Percentiles rank a stretch among this genome's conserved stretches.
Evolutionary conservation across 805 yeast genomes (phyloP).

Genomic region (Candida anglica): DNA sequence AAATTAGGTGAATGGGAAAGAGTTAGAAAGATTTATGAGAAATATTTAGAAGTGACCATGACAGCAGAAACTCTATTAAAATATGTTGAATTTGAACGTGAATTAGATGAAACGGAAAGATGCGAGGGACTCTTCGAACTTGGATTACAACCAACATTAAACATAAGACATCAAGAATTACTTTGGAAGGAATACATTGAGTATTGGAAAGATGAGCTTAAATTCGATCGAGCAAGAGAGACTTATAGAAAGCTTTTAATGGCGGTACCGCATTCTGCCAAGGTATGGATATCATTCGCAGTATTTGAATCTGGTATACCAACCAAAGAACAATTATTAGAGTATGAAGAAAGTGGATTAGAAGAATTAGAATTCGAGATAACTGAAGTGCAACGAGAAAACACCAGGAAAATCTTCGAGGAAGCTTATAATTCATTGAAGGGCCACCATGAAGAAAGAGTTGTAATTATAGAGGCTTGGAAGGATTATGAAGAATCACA

Average conservation of each 20-base stretch:
- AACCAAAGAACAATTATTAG: constrained; percentile 44
- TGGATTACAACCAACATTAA: constrained; percentile 32
- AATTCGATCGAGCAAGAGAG: constrained; percentile 52
- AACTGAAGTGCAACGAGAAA: constrained; percentile 45
- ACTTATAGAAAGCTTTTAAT: constrained; percentile 41
- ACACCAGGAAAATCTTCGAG: constrained; percentile 55
- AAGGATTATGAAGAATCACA: constrained; percentile 59
- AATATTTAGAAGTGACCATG: constrained; percentile 45
- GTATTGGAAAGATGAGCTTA: constrained; percentile 56
- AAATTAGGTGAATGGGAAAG: constrained; percentile 75
- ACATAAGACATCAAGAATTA: constrained; percentile 13
- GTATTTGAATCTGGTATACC: constrained; percentile 68
- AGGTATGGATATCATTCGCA: constrained; percentile 64
- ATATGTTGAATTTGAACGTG: constrained; percentile 66
- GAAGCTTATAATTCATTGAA: constrained; percentile 43
- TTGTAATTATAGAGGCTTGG: constrained; percentile 56
- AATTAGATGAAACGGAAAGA: constrained; percentile 65
- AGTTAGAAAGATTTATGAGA: constrained; percentile 68
- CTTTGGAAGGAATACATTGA: constrained; percentile 42
- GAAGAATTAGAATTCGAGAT: constrained; percentile 51
- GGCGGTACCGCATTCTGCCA: constrained; percentile 24
- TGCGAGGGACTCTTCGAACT: constrained; percentile 59
- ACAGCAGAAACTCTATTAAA: constrained; percentile 46
- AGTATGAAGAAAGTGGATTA: constrained; percentile 40
- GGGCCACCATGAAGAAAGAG: constrained; percentile 38